Evolutionary conservation across 139 green algal species (phyloP), one percentile per base, ranked within the genome.

Genomic region (Trebouxia sp.): DNA sequence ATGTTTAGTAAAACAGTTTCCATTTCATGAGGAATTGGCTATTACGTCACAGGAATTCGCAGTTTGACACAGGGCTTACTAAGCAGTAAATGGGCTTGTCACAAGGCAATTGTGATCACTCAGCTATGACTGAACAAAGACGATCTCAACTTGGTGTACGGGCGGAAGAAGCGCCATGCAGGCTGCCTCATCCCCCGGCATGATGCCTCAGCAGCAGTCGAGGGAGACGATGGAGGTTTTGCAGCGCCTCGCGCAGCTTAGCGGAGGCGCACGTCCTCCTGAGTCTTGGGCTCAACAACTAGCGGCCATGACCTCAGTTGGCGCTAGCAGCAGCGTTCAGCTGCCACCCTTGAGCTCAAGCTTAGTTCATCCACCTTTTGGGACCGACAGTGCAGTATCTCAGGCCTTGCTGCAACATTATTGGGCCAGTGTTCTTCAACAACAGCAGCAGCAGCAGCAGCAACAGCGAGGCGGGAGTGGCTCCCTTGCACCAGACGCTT

Each of bases 381-480:
- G 62, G 7, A 72, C 26, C 24, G 62, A 72, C 35, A 72, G 62
- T 22, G 62, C 62, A 5, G 62, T 72, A 4, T 70, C 58, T 70
- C 58, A 70, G n/a, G 58, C 58, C 14, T 45, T 72, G 62, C n/a
- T 72, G 35, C 62, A 72, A n/a, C 62, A 72, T 35, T 72, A 72
- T 35, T 72, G 62, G 62, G 62, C 62, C 6, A 72, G 43, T 15
- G 26, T 15, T 45, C 62, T 72, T n/a, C 62, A 72, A 14, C 62
- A 72, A 37, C 62, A 72, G 62, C 62, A 72, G 11, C 62, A 70
- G 62, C 62, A 72, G 28, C 58, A 69, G 58, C 58, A 69, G 15
- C 32, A 35, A 45, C 5, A 45, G 35, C 62, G 32, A 72, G 62
- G 62, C 62, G 62, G 62, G 62, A 72, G 62, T 8, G 62, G 62